Conservation (phyloP, 371 early-diverging fungal species). For the Nematocida ausubeli region DNA sequence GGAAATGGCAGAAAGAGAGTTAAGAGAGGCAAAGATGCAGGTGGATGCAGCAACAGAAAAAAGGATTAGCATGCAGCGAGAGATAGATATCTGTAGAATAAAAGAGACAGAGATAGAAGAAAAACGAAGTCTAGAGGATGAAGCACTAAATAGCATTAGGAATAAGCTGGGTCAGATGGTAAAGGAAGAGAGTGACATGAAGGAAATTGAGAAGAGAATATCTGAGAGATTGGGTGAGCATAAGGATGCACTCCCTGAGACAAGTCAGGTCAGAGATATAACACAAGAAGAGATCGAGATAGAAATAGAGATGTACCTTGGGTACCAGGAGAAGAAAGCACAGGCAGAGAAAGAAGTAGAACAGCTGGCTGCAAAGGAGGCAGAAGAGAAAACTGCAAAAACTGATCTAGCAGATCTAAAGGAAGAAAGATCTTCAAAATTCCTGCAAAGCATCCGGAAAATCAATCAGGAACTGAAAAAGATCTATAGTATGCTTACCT, state of each 20-base stretch:
- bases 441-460: slow-evolving; percentile 86
- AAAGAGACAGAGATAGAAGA: slow-evolving; percentile 20
- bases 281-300: background rate
- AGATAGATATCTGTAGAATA: slow-evolving; percentile 6
- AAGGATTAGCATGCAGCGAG: background rate
- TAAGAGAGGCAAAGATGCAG: slow-evolving; percentile 7
- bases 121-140: slow-evolving; percentile 35
- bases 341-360: slow-evolving; percentile 43
- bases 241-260: background rate
- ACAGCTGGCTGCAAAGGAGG: slow-evolving; percentile 10
- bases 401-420: slow-evolving; percentile 73
- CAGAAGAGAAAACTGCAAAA: slow-evolving; percentile 22
- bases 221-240: background rate
- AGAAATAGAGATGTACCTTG: slow-evolving; percentile 36
- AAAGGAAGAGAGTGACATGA: background rate
- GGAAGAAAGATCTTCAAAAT: slow-evolving; percentile 77
- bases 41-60: slow-evolving; percentile 70
- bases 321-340: slow-evolving; percentile 45
- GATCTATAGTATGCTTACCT: slow-evolving; percentile 85
- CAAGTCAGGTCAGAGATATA: background rate
- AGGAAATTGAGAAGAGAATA: background rate
- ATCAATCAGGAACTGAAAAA: slow-evolving; percentile 91
- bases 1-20: background rate
- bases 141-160: slow-evolving; percentile 24
- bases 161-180: slow-evolving; percentile 24